A percentile compares a stretch with the other conserved stretches of the same genome.
Conservation (phyloP, 257 asterid genomes). For the Agastache rugosa region DNA sequence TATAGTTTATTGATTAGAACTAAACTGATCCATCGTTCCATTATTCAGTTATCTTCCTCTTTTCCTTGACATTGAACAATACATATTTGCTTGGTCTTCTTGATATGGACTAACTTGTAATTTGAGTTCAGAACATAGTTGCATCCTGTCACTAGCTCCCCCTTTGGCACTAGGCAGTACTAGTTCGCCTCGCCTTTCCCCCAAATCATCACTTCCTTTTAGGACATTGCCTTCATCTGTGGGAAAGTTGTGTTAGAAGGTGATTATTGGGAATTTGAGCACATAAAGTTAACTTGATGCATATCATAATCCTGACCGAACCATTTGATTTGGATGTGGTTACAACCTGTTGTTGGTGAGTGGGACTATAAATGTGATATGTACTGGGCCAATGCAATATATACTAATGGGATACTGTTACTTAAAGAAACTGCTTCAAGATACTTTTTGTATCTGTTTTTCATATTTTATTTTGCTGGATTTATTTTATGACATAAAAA, state of each 20-base stretch:
- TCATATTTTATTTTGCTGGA: background rate
- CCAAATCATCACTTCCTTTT: background rate
- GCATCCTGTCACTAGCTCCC: background rate
- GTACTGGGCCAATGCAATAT: background rate
- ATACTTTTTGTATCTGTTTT: constrained; percentile 1
- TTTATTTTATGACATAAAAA: background rate
- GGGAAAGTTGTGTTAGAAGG: constrained; percentile 7
- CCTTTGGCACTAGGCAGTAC: background rate
- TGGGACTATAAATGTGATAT: constrained; percentile 27
- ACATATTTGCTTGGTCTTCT: background rate
- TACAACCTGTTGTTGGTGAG: constrained; percentile 22
- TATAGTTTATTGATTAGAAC: constrained; percentile 9
- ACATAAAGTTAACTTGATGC: background rate
- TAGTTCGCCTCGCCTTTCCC: background rate
- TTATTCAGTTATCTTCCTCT: background rate
- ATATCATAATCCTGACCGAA: constrained; percentile 4
- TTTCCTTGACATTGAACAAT: background rate
- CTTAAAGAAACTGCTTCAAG: constrained; percentile 1
- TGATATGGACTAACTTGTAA: background rate
- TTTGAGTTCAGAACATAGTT: background rate
- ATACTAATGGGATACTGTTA: background rate
- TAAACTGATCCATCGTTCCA: too few relatives aligned
- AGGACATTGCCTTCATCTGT: background rate
- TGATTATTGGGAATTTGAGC: background rate
- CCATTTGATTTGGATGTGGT: constrained; percentile 24